Conservation (phyloP, 352 stramenopile species). For the Chrysophaeum taylorii region DNA sequence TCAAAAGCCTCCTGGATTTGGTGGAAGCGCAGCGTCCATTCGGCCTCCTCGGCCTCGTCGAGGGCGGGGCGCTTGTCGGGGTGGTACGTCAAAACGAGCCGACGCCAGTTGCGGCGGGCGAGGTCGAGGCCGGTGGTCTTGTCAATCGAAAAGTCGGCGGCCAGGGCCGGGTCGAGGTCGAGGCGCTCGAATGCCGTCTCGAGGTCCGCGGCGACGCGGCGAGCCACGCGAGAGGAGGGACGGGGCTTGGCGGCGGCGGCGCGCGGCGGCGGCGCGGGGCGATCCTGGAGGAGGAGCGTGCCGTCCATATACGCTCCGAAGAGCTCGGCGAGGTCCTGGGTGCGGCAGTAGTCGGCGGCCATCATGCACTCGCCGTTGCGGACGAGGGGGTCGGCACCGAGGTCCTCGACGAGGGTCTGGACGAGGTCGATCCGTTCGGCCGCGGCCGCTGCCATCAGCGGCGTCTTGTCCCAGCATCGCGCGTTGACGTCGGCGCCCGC, state of each 20-base stretch:
- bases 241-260: no score
- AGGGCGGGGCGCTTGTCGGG: background rate
- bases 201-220: background rate
- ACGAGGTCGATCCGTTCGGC: conserved; percentile 3
- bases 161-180: background rate
- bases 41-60: background rate
- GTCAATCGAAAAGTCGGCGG: background rate
- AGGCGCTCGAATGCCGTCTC: background rate
- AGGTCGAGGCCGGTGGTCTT: background rate
- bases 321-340: background rate
- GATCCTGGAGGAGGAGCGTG: background rate
- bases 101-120: background rate
- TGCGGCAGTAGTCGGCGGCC: conserved; percentile 7
- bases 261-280: background rate
- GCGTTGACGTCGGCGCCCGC: background rate
- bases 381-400: conserved; percentile 9
- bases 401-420: background rate
- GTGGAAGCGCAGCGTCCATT: background rate
- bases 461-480: conserved; percentile 14
- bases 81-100: background rate
- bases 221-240: background rate
- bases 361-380: conserved; percentile 4
- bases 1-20: background rate
- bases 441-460: background rate
- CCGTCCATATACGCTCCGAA: background rate